phyloP scores from a whole-genome alignment of 257 asterid species.

The Solanum chiquidenum region DNA sequence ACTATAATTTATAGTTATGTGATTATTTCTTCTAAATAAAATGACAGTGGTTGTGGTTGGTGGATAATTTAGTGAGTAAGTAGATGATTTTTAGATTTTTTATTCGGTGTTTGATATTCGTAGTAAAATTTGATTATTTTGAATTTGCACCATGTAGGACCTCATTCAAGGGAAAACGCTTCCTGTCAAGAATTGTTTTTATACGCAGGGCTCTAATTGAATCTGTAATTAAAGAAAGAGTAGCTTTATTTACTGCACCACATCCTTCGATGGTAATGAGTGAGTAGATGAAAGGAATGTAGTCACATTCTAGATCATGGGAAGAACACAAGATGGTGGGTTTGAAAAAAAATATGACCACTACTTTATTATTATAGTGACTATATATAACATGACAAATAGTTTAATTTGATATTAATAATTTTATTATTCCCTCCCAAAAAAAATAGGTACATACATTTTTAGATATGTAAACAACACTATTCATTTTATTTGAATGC shows the following conservation, averaged over 20 bases:
- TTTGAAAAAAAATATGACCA: background rate
- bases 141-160: rapidly evolving
- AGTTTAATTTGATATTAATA: background rate
- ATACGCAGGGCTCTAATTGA: no score
- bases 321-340: background rate
- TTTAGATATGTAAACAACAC: background rate
- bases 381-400: background rate
- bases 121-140: no score
- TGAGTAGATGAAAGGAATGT: background rate
- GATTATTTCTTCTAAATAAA: background rate
- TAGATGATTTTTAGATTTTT: no score
- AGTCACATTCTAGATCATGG: background rate
- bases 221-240: rapidly evolving
- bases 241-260: rapidly evolving
- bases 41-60: background rate
- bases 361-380: background rate
- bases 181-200: no score
- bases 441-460: no score
- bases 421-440: background rate
- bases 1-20: background rate
- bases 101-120: rapidly evolving
- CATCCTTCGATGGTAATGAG: rapidly evolving
- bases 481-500: background rate
- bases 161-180: no score
- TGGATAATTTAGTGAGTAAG: background rate